Conservation (phyloP, 306 rosid species). For the Citrullus colocynthis region DNA sequence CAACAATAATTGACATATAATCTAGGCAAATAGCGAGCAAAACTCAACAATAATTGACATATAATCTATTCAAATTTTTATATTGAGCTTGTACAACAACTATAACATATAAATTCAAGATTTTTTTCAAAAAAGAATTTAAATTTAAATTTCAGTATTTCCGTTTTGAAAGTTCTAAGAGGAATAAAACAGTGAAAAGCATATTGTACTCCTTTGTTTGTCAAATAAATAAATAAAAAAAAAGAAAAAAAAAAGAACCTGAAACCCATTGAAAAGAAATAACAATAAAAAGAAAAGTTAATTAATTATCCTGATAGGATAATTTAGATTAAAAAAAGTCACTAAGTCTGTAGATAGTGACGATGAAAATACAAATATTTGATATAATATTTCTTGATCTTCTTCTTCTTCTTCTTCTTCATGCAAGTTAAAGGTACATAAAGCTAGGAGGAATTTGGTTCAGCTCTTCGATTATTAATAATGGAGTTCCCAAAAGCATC, state of each 20-base stretch:
- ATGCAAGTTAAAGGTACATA: too few species aligned
- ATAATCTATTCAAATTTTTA: too few species aligned
- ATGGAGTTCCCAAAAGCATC: constrained; percentile 11
- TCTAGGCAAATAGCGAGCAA: too few species aligned
- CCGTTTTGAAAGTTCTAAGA: too few species aligned
- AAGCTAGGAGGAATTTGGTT: background rate
- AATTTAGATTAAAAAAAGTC: background rate
- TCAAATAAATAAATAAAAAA: background rate
- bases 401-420: background rate
- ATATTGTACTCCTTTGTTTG: background rate
- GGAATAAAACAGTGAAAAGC: background rate
- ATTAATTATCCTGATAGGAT: background rate
- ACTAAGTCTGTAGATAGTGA: background rate
- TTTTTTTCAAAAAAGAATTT: too few species aligned
- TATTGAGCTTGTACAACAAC: background rate
- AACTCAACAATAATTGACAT: too few species aligned
- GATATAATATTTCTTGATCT: background rate
- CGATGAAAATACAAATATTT: background rate
- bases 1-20: too few species aligned
- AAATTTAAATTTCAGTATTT: too few species aligned
- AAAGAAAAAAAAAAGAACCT: background rate
- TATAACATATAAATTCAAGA: too few species aligned
- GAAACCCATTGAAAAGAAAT: background rate
- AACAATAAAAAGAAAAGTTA: background rate
- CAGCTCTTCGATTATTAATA: background rate